A percentile compares a stretch with the other conserved stretches of the same genome.
Conservation (phyloP, 2,329 filamentous ascomycete genomes). For the Aciculosporium take region DNA sequence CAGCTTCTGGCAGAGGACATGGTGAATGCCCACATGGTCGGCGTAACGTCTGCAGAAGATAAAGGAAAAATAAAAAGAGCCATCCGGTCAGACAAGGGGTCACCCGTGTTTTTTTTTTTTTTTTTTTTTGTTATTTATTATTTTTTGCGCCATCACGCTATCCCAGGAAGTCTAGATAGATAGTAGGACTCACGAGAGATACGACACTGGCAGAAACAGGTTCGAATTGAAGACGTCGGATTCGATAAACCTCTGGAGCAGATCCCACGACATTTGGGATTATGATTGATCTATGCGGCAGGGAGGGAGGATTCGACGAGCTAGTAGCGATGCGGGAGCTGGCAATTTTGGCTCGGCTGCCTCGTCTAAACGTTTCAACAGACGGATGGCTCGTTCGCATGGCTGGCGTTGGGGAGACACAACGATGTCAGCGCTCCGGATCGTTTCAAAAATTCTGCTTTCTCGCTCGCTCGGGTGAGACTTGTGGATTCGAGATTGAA, state of each 20-base stretch:
- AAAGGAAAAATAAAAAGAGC: too few relatives aligned
- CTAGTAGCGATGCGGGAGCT: slow-evolving; percentile 5
- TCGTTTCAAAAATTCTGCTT: too few relatives aligned
- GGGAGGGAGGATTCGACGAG: not conserved
- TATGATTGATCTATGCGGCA: not conserved
- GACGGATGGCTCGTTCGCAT: slow-evolving; percentile 11
- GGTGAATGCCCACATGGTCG: slow-evolving; percentile 80
- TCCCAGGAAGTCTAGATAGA: not conserved
- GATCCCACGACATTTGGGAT: slow-evolving; percentile 60
- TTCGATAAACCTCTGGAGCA: slow-evolving; percentile 82
- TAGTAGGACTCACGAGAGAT: slow-evolving; percentile 58
- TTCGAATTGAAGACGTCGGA: slow-evolving; percentile 89
- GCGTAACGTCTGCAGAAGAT: slow-evolving; percentile 58
- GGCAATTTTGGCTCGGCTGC: slow-evolving; percentile 5
- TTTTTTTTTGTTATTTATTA: too few relatives aligned
- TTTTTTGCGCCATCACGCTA: not conserved
- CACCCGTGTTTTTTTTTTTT: too few relatives aligned
- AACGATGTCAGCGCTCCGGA: not conserved
- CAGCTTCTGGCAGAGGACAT: slow-evolving; percentile 77
- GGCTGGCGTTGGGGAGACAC: slow-evolving; percentile 5
- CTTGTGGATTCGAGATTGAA: not conserved
- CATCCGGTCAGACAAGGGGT: not conserved
- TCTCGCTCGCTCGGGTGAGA: too few relatives aligned
- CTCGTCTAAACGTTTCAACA: slow-evolving; percentile 11
- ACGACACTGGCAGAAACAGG: slow-evolving; percentile 76